Evolutionary conservation across 2,329 filamentous ascomycete genomes (phyloP).

Genomic region (Bimuria novae-zelandiae): DNA sequence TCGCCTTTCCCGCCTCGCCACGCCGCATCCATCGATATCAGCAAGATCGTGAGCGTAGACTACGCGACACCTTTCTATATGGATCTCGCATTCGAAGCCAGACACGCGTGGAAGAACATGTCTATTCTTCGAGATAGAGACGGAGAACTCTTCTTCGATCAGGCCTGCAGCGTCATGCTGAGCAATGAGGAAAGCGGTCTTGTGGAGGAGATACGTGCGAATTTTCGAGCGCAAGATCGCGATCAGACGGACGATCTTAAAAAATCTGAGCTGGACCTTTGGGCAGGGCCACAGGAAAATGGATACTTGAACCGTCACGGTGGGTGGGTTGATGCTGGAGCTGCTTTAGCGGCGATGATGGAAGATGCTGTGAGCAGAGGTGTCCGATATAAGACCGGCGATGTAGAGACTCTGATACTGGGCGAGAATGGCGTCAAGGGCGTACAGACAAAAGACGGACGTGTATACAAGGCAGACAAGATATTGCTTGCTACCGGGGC

Average conservation of each 20-base stretch:
- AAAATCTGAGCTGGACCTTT: constrained; percentile 45
- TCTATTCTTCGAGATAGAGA: constrained; percentile 22
- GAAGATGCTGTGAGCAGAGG: constrained; percentile 51
- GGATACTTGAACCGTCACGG: constrained; percentile 57
- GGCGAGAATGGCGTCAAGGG: constrained; percentile 49
- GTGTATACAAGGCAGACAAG: constrained; percentile 56
- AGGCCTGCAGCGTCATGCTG: constrained; percentile 64
- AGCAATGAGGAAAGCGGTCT: constrained; percentile 55
- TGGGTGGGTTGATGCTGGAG: constrained; percentile 59
- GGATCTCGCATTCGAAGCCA: constrained; percentile 51
- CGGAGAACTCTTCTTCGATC: constrained; percentile 55
- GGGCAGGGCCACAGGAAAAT: constrained; percentile 42
- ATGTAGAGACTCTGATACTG: constrained; percentile 52
- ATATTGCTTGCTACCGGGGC: constrained; percentile 62
- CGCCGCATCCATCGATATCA: constrained; percentile 64
- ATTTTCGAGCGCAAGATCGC: constrained; percentile 53
- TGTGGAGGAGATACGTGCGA: constrained; percentile 57
- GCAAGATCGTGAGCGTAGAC: constrained; percentile 65
- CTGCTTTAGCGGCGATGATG: constrained; percentile 52
- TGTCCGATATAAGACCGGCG: constrained; percentile 51
- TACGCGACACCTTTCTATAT: constrained; percentile 63
- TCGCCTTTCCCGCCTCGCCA: constrained; percentile 49
- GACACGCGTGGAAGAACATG: constrained; percentile 44
- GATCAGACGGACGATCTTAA: constrained; percentile 45
- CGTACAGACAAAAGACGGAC: constrained; percentile 55